A percentile compares a stretch with the other conserved stretches of the same genome.
Conservation (phyloP, 2,329 filamentous ascomycete species). For the Pseudogymnoascus sp. region DNA sequence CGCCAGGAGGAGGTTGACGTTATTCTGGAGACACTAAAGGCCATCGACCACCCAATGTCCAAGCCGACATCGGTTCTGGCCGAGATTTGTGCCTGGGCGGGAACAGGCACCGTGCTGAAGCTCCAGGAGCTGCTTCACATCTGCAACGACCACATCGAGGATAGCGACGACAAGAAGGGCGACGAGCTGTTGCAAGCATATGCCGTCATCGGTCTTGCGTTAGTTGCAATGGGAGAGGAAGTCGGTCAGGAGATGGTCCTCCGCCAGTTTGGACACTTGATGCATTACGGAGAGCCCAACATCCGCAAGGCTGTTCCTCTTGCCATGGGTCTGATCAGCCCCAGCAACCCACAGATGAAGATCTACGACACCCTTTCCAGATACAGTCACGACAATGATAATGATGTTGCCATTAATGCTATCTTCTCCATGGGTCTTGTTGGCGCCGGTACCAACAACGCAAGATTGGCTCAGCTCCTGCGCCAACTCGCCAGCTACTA, state of each 20-base stretch:
- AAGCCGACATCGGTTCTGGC: slow-evolving; percentile 92
- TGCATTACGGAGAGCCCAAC: slow-evolving; percentile 98
- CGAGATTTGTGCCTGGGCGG: slow-evolving; percentile 96
- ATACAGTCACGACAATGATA: slow-evolving; percentile 98
- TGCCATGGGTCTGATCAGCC: slow-evolving; percentile 92
- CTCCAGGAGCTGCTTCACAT: slow-evolving; percentile 95
- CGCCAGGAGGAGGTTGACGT: slow-evolving; percentile 98
- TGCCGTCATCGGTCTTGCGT: slow-evolving; percentile 84
- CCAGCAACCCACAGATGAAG: slow-evolving; percentile 99
- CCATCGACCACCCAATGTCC: slow-evolving; percentile 92
- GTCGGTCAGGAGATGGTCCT: slow-evolving; percentile 98
- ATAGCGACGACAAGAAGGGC: slow-evolving; percentile 88
- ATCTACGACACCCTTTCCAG: slow-evolving; percentile 96
- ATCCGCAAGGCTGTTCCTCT: slow-evolving; percentile 94
- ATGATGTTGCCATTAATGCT: slow-evolving; percentile 94
- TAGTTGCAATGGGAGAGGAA: slow-evolving; percentile 97
- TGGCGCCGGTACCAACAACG: slow-evolving; percentile 96
- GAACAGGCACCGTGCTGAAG: slow-evolving; percentile 93
- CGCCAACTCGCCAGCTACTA: slow-evolving; percentile 97
- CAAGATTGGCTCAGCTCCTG: slow-evolving; percentile 86
- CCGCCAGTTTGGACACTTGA: slow-evolving; percentile 92
- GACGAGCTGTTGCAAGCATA: slow-evolving; percentile 95
- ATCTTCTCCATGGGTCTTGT: slow-evolving; percentile 99
- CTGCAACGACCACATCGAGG: slow-evolving; percentile 95
- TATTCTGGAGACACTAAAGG: slow-evolving; percentile 92